Base-by-base conservation (phyloP, 495 filamentous ascomycete species). In the Penicillium longicatenatum region DNA sequence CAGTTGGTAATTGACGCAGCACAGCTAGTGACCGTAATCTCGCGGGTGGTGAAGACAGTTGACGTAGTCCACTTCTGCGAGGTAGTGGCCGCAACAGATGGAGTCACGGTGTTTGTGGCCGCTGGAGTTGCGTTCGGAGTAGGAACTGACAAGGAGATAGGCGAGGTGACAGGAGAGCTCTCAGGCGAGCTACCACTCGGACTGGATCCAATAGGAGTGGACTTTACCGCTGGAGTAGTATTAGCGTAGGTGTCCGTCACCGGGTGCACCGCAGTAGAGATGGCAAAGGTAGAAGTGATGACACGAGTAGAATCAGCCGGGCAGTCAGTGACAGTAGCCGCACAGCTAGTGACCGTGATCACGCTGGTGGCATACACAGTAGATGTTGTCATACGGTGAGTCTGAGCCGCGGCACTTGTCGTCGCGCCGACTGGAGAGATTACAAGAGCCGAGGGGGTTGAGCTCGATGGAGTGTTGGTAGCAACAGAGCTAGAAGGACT, bases 191-290 rank as follows among this genome's bases (percentile, higher is more conserved):
- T 35, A 35, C 31, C 31, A 35, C 31, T 35, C 12, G 31, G 31
- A 10, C n/a, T 48, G 14, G 49, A 19, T 6, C 10, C 57, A 33
- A 45, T 24, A 50, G 50, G 50, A 26, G 33, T 47, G 14, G 57
- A 47, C 22, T 16, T 37, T n/a, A 50, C 37, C 7, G 54, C 29
- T 19, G 57, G 12, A n/a, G 54, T 50, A 48, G 45, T 48, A 24
- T 48, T 17, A 4, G 12, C 24, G 6, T 31, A 12, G 12, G 48
- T 51, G 19, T 70, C 70, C 10, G 76, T 70, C 43, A 84, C 79
- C 31, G 86, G 83, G 65, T 79, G 82, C 55, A 86, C 69, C 39
- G 86, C 87, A 20, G 85, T 88, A 33, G 78, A 82, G 59, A 86
- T 58, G n/a, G 83, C 67, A 61, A 86, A 75, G 21, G 81, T 76